phyloP scores from a whole-genome alignment of 2,329 filamentous ascomycete genomes.

The Colletotrichum filicis region DNA sequence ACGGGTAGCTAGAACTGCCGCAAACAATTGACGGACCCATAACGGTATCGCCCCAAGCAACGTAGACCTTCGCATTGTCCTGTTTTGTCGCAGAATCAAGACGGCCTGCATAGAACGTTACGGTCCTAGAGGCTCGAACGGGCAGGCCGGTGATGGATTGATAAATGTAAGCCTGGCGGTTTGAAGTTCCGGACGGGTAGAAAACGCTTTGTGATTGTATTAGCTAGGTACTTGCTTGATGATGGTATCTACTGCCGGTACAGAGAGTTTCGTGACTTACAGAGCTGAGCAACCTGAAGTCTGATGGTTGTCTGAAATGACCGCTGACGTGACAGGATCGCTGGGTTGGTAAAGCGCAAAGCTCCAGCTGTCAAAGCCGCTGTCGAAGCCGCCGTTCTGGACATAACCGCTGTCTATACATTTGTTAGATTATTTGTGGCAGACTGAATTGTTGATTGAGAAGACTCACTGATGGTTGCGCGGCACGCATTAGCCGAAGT shows the following conservation, averaged over 20 bases:
- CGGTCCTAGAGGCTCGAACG: too few relatives aligned
- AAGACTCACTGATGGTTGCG: neutral
- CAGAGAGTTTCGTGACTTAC: neutral
- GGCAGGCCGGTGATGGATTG: too few relatives aligned
- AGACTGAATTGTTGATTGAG: too few relatives aligned
- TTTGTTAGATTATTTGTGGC: too few relatives aligned
- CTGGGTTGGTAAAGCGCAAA: neutral
- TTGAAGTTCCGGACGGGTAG: neutral
- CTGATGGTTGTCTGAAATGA: neutral
- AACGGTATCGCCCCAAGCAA: too few relatives aligned
- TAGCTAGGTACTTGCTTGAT: neutral
- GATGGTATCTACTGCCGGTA: neutral
- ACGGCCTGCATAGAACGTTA: too few relatives aligned
- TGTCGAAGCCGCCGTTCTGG: neutral
- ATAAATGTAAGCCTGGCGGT: too few relatives aligned
- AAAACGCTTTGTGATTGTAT: neutral
- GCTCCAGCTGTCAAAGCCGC: neutral
- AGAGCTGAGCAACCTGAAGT: neutral
- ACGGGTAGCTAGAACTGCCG: too few relatives aligned
- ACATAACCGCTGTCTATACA: neutral
- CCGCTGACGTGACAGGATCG: neutral
- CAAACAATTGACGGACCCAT: too few relatives aligned
- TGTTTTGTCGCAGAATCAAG: too few relatives aligned
- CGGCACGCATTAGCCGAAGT: neutral
- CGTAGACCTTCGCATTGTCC: too few relatives aligned